Evolutionary conservation across 176 grass and related monocot species (phyloP), one percentile per base, ranked within the genome.

Genomic region (Aegilops umbellulata): DNA sequence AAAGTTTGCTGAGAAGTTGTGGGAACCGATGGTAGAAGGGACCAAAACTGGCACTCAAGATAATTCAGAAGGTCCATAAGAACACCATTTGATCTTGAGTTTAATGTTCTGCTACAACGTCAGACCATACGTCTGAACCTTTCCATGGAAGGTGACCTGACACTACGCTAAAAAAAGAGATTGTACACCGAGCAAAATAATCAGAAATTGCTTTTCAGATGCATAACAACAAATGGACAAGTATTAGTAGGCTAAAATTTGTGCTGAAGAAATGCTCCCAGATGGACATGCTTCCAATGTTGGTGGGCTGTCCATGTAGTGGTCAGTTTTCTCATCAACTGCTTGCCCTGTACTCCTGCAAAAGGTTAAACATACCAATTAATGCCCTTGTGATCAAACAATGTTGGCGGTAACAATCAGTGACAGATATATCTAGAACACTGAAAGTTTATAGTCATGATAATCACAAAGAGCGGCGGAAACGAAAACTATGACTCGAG

Each of bases 291-390:
- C 42, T 74, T 74, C 24, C 1, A 2, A 24, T 16, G 72, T 51
- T 47, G 70, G 70, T 46, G 26, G 0, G 7, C 1, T 42, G 23
- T 74, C 23, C 38, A 44, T 26, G 6, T 46, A 46, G 24, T 10
- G 23, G 27, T 49, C 24, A 47, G 42, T 75, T 75, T 51, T 15
- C 72, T 75, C 25, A 4, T 75, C 68, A 75, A 20, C 15, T 51
- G 72, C 24, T 75, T 75, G 10, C 42, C 15, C 72, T 75, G 72
- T 51, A 75, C 41, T 51, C 47, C 72, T 75, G 25, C 73, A 76
- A 76, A 53, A 49, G 44, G 29, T 3, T 1, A 31, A 76, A 30
- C 11, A 4, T 30, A 14, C 0, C 0, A 8, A 53, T 76, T 76
- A 76, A 3, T 30, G 51, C 9, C 70, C 39, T 16, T 36, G 23